These are phyloP conservation scores for Penicillium sp. DNA, from an alignment of 2,329 filamentous ascomycete genomes.

Conservation along the genomic window DNA sequence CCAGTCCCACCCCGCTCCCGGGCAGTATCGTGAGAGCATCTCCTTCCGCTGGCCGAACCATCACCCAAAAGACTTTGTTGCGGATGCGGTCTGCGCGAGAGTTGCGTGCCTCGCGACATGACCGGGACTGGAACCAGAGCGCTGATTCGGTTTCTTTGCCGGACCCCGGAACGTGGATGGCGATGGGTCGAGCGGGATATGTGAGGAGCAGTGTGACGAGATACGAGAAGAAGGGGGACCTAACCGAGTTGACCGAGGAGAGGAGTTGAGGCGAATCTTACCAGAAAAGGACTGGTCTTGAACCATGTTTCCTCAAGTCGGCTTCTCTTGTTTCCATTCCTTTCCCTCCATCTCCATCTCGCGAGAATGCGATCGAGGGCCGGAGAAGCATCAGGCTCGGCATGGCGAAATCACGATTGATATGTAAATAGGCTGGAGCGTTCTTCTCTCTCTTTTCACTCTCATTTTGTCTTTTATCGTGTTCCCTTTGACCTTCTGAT, in stretches of 20 bases:
- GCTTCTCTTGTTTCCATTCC: too few species aligned
- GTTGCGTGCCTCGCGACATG: not conserved
- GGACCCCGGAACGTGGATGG: constrained; percentile 6
- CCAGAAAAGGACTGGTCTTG: too few species aligned
- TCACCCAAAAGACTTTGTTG: constrained; percentile 36
- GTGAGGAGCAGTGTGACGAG: constrained; percentile 18
- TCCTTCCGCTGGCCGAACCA: constrained; percentile 49
- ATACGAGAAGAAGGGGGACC: constrained; percentile 23
- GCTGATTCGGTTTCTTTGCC: constrained; percentile 4
- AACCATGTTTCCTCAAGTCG: too few species aligned
- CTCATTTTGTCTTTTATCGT: too few species aligned
- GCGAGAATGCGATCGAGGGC: too few species aligned
- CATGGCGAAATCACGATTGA: too few species aligned
- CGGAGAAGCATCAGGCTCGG: too few species aligned
- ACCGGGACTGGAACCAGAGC: not conserved
- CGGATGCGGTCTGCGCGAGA: constrained; percentile 33
- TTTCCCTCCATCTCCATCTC: too few species aligned
- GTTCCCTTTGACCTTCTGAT: too few species aligned
- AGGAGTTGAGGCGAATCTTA: constrained; percentile 10
- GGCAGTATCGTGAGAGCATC: constrained; percentile 53
- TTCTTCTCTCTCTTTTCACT: too few species aligned
- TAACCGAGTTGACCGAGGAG: constrained; percentile 27
- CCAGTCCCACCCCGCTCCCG: constrained; percentile 46
- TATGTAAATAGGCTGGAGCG: too few species aligned
- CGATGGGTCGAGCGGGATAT: constrained; percentile 16